Conservation (phyloP, 140 eudicot genomes). For the Ambrosia hybrid region DNA sequence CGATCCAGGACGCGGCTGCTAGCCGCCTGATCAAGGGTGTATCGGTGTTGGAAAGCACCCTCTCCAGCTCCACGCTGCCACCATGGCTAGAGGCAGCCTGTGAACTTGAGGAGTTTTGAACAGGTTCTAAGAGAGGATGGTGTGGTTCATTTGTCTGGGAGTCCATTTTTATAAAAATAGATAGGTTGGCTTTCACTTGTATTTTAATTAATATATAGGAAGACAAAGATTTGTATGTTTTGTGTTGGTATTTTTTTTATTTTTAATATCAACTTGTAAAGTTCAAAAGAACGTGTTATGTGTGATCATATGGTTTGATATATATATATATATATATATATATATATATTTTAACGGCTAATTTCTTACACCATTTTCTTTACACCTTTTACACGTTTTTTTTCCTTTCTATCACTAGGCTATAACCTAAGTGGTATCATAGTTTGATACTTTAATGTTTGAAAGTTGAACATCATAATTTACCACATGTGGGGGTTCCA, state of each 20-base stretch:
- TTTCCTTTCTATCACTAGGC: too few species aligned
- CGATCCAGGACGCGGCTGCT: slow-evolving; percentile 38
- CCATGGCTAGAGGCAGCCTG: slow-evolving; percentile 22
- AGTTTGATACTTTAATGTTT: too few species aligned
- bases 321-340: too few species aligned
- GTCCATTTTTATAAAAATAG: slow-evolving; percentile 25
- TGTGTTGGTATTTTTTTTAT: background rate
- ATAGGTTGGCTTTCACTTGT: background rate
- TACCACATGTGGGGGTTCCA: too few species aligned
- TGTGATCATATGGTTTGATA: too few species aligned
- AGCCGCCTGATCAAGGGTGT: slow-evolving; percentile 30
- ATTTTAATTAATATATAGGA: background rate
- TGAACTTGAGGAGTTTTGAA: background rate
- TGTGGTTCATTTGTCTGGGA: slow-evolving; percentile 30
- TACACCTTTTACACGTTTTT: too few species aligned
- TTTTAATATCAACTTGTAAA: background rate
- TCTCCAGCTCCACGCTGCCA: slow-evolving; percentile 47
- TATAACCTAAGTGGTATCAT: too few species aligned
- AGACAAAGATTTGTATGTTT: background rate
- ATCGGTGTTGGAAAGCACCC: slow-evolving; percentile 46
- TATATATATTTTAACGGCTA: too few species aligned
- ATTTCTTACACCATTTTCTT: too few species aligned
- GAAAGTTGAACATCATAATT: too few species aligned
- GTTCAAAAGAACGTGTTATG: background rate
- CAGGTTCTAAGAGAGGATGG: slow-evolving; percentile 42